Percentiles rank a stretch among this genome's conserved stretches.
phyloP scores from a whole-genome alignment of 768 basidiomycete species.

The Suillus plorans region DNA sequence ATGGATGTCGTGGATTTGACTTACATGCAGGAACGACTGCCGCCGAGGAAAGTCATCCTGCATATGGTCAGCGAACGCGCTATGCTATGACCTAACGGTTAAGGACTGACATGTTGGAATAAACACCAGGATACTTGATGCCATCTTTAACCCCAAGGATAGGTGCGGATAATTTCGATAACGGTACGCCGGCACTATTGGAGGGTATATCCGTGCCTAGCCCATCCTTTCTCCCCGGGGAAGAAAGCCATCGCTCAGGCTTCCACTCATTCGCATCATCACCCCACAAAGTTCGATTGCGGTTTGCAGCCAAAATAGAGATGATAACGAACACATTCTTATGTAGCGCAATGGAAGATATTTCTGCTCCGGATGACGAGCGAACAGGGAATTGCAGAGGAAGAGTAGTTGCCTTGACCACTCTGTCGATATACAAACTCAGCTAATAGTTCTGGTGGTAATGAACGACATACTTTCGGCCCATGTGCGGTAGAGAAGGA shows the following conservation, averaged over 20 bases:
- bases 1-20: slow-evolving; percentile 37
- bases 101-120: slow-evolving; percentile 40
- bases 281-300: slow-evolving; percentile 46
- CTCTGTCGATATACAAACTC: neutral
- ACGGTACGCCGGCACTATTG: slow-evolving; percentile 19
- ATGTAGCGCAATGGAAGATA: neutral
- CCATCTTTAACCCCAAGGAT: neutral
- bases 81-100: neutral
- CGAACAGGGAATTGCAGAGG: slow-evolving; percentile 2
- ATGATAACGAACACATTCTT: slow-evolving; percentile 33
- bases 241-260: slow-evolving; percentile 44
- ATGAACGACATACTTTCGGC: slow-evolving; percentile 17
- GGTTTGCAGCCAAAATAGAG: slow-evolving; percentile 41
- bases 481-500: slow-evolving; percentile 18
- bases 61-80: neutral
- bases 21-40: slow-evolving; percentile 2
- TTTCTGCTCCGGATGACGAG: neutral
- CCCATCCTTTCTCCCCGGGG: neutral
- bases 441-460: neutral
- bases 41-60: slow-evolving; percentile 3
- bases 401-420: neutral
- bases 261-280: slow-evolving; percentile 40
- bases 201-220: slow-evolving; percentile 24
- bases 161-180: neutral
- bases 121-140: slow-evolving; percentile 38